Base-by-base conservation (phyloP, 148 eudicot species). In the Persicaria maculosa region DNA sequence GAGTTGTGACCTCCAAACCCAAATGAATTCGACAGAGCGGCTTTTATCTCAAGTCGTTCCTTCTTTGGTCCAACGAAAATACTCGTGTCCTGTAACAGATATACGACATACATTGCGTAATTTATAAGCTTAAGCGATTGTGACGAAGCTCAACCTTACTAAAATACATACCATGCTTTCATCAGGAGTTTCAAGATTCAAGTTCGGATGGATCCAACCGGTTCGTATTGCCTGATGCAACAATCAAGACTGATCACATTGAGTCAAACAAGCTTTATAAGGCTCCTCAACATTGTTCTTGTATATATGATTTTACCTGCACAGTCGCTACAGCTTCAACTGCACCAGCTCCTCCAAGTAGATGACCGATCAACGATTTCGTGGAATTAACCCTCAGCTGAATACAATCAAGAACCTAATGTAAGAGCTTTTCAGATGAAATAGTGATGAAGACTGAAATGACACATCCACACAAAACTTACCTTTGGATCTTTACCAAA, bases 1-100 rank as follows among this genome's bases (percentile, higher is more conserved):
- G 99, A 89, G 81, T 96, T 96, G 74, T 96, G 99, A 11, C 97
- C 99, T 9, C 99, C 99, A 67, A 96, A 96, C 50, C 99, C 99
- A 73, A 96, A 96, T 9, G 99, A 96, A 80, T 92, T 96, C 48
- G 97, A 92, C 84, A 92, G 52, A 45, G 97, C 99, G 48, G 93
- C 97, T 81, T 89, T 96, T 50, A 96, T 81, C 31, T 90, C 81
- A 71, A 90, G 75, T 77, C 86, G 82, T 78, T 96, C 97, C 80
- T 90, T 96, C 82, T 74, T 84, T 54, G 86, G 85, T 50, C 99
- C 99, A 20, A 96, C 99, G 74, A 96, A 82, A 77, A 92, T 74
- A 4, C 81, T 90, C 5, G 81, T 74, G 72, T 96, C 98, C 98
- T 94, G 89, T 31, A 31, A 31, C 40, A 31, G 2, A 31, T 31